Percentiles rank a stretch among this genome's conserved stretches.
phyloP scores from a whole-genome alignment of 2,329 filamentous ascomycete genomes.

The Diplodia intermedia region DNA sequence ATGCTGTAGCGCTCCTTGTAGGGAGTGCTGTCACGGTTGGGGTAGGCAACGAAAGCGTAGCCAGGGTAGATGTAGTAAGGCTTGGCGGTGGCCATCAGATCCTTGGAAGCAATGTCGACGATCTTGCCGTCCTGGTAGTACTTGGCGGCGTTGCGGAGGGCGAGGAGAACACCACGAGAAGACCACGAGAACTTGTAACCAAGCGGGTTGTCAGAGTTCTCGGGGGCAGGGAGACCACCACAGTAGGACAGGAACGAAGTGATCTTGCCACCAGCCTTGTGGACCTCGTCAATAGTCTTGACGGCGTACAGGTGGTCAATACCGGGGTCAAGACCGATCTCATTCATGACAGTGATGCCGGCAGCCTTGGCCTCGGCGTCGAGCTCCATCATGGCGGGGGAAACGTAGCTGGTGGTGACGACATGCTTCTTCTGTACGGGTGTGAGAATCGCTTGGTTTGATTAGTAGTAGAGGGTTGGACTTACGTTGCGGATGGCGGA shows the following conservation, averaged over 20 bases:
- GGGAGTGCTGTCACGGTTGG: slow-evolving; percentile 86
- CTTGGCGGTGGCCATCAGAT: slow-evolving; percentile 87
- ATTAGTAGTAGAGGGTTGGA: neutral
- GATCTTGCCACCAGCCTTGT: slow-evolving; percentile 85
- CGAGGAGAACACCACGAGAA: slow-evolving; percentile 83
- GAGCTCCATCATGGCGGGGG: slow-evolving; percentile 88
- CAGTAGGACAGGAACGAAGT: slow-evolving; percentile 83
- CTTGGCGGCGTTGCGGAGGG: slow-evolving; percentile 83
- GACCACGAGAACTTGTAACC: slow-evolving; percentile 89
- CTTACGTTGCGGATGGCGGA: slow-evolving; percentile 75
- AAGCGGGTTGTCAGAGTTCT: slow-evolving; percentile 84
- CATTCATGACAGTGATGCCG: slow-evolving; percentile 97
- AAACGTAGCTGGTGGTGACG: slow-evolving; percentile 93
- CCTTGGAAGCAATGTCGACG: slow-evolving; percentile 61
- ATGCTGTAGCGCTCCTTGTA: slow-evolving; percentile 92
- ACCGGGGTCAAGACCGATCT: slow-evolving; percentile 80
- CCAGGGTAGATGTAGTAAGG: slow-evolving; percentile 90
- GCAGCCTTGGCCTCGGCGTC: slow-evolving; percentile 83
- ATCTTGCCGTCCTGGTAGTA: slow-evolving; percentile 82
- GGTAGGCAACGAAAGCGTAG: slow-evolving; percentile 89
- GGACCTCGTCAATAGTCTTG: slow-evolving; percentile 87
- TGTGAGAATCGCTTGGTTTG: neutral
- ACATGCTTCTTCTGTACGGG: slow-evolving; percentile 81
- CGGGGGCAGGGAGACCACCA: slow-evolving; percentile 72
- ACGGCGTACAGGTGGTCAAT: slow-evolving; percentile 82